Conservation (phyloP, 176 grass and related monocot species). For the Rhipidocladum racemiflorum region DNA sequence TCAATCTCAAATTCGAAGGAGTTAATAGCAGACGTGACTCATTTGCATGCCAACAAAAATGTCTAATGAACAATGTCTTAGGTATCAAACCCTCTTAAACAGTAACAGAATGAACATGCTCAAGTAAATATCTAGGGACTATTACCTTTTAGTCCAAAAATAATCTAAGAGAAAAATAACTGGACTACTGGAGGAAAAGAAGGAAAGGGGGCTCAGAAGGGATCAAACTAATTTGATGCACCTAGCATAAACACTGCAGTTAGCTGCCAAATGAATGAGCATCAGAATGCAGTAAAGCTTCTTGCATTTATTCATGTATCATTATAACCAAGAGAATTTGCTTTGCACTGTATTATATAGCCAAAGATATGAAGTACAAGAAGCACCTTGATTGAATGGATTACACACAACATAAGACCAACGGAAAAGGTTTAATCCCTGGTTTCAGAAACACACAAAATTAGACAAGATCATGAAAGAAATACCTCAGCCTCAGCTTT, state of each 20-base stretch:
- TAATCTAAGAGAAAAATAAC: not conserved
- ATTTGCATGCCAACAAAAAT: conserved; percentile 2
- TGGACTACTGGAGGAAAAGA: not conserved
- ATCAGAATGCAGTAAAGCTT: not conserved
- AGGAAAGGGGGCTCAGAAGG: not conserved
- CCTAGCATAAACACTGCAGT: not conserved
- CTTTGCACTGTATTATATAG: not conserved
- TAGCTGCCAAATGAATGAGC: not conserved
- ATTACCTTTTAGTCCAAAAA: not conserved
- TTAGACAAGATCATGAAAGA: conserved; percentile 6
- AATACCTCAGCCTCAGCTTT: conserved; percentile 85
- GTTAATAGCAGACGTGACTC: not conserved
- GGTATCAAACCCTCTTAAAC: not conserved
- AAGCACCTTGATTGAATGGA: not conserved
- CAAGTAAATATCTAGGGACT: not conserved
- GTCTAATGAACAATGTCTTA: not conserved
- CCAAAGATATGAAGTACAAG: not conserved
- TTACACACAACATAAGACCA: not conserved
- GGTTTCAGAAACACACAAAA: not conserved
- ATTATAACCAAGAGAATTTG: not conserved
- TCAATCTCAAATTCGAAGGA: conserved; percentile 1
- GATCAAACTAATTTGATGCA: conserved; percentile 11
- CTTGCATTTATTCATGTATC: not conserved
- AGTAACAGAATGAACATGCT: not conserved
- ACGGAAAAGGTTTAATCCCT: not conserved